Conservation (phyloP, 331 rosid genomes). For the Malus hybrid region DNA sequence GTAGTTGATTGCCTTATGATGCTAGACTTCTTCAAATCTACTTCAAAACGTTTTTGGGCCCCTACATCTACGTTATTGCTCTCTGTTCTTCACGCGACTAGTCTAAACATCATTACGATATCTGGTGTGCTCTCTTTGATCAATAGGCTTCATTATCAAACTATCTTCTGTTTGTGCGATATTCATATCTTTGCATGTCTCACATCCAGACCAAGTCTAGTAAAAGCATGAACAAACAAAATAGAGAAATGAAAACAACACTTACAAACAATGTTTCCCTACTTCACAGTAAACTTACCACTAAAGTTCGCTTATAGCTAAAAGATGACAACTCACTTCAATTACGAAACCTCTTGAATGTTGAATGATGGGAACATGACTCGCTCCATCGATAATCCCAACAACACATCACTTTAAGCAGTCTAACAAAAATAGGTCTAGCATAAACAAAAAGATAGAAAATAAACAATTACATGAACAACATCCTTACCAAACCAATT, state of each 20-base stretch:
- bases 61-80: conserved; percentile 88
- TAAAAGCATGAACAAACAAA: conserved; percentile 31
- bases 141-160: conserved; percentile 37
- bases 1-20: too few relatives aligned
- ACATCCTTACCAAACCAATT: neutral
- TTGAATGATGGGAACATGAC: neutral
- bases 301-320: neutral
- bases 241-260: conserved; percentile 3
- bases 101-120: conserved; percentile 46
- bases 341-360: neutral
- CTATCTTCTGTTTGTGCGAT: conserved; percentile 32
- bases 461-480: neutral
- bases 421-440: neutral
- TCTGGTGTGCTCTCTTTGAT: conserved; percentile 36
- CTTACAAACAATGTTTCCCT: neutral
- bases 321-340: neutral
- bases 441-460: neutral
- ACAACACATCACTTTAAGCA: neutral
- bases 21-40: too few relatives aligned
- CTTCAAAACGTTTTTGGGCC: too few relatives aligned
- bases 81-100: conserved; percentile 80
- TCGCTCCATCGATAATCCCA: neutral
- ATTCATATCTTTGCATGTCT: conserved; percentile 31
- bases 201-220: conserved; percentile 38
- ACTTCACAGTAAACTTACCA: neutral